phyloP scores from a whole-genome alignment of 129 eudicot species.

The Flaveria trinervia region DNA sequence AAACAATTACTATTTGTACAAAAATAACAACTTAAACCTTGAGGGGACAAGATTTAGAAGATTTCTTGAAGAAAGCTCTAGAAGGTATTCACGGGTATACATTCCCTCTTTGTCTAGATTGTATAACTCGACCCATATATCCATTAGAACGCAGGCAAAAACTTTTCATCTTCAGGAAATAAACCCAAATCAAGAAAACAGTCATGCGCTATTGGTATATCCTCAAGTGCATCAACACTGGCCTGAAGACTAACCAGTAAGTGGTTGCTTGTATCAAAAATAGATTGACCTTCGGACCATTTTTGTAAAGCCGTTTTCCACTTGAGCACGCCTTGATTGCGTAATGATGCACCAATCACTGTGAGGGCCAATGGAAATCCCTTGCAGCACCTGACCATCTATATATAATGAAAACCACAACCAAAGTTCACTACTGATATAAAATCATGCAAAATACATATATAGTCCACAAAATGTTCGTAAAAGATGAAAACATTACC shows the following conservation, averaged over 20 bases:
- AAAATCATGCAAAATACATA: neutral
- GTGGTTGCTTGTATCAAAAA: conserved; percentile 30
- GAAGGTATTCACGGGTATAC: conserved; percentile 30
- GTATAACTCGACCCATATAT: conserved; percentile 45
- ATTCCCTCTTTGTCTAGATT: conserved; percentile 39
- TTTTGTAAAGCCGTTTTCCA: conserved; percentile 35
- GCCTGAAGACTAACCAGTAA: conserved; percentile 34
- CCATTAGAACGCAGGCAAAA: conserved; percentile 39
- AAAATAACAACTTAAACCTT: conserved; percentile 23
- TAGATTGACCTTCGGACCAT: conserved; percentile 36
- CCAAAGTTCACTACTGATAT: neutral
- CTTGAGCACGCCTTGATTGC: conserved; percentile 23
- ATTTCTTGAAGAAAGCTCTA: conserved; percentile 31
- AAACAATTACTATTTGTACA: neutral
- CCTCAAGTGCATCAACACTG: conserved; percentile 43
- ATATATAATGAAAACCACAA: neutral
- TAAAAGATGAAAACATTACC: conserved; percentile 30
- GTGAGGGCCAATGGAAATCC: conserved; percentile 56
- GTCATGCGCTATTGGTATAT: conserved; percentile 16
- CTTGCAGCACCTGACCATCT: conserved; percentile 31
- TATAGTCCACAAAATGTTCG: neutral
- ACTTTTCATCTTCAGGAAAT: conserved; percentile 47
- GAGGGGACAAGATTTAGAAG: conserved; percentile 30
- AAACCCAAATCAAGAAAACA: conserved; percentile 45
- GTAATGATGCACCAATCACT: conserved; percentile 44